A percentile compares a stretch with the other conserved stretches of the same genome.
These are phyloP conservation scores for Fusarium tuaranense DNA, from an alignment of 2,329 filamentous ascomycete genomes.

Conservation along the genomic window DNA sequence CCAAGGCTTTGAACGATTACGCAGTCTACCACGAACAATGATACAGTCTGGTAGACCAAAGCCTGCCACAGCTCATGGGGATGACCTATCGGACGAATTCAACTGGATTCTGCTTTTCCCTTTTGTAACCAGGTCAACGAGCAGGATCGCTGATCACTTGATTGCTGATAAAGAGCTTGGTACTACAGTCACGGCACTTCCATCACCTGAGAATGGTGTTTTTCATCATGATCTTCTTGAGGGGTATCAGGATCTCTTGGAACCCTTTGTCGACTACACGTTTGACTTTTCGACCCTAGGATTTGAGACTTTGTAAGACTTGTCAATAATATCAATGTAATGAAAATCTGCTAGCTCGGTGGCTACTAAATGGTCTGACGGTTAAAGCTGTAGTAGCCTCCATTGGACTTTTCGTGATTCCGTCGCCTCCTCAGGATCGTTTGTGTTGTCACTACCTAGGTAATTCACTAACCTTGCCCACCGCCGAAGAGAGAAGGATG, in stretches of 20 bases:
- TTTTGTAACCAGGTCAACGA: constrained; percentile 34
- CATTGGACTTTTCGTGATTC: not conserved
- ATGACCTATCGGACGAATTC: constrained; percentile 1
- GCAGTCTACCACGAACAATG: constrained; percentile 19
- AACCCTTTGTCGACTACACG: constrained; percentile 37
- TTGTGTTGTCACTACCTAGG: not conserved
- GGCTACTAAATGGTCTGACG: not conserved
- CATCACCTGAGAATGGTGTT: constrained; percentile 30
- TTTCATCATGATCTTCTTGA: constrained; percentile 34
- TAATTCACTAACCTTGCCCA: not conserved
- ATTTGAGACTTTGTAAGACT: constrained; percentile 14
- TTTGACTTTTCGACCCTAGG: constrained; percentile 31
- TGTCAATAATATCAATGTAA: not conserved
- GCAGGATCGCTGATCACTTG: constrained; percentile 29
- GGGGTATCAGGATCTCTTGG: constrained; percentile 34
- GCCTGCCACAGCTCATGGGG: not conserved
- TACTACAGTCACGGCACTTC: constrained; percentile 12
- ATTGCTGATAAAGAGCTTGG: constrained; percentile 34
- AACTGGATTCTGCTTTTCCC: constrained; percentile 36
- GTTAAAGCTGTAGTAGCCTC: not conserved
- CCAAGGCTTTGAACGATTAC: constrained; percentile 36
- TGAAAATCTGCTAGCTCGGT: not conserved
- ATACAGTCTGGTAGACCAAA: constrained; percentile 16
- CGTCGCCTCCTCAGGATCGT: not conserved
- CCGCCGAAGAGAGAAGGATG: not conserved